Percentiles rank a stretch among this genome's conserved stretches.
phyloP scores from a whole-genome alignment of 768 basidiomycete genomes.

The Mycena amicta region DNA sequence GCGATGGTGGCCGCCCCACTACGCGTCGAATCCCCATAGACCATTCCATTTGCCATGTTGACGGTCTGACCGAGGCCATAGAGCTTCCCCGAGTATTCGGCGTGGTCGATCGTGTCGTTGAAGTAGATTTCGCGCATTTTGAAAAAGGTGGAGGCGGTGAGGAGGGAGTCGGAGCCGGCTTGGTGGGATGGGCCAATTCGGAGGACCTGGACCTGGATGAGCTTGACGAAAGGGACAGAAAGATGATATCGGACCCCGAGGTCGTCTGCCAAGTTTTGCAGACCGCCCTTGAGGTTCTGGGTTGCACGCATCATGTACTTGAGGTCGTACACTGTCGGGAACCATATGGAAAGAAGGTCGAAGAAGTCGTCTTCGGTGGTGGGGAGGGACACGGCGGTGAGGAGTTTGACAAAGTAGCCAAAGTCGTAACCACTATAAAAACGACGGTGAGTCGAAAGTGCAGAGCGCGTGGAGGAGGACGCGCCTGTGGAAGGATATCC shows the following conservation, averaged over 20 bases:
- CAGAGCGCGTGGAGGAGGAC: constrained; percentile 28
- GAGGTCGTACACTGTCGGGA: constrained; percentile 96
- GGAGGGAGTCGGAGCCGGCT: constrained; percentile 94
- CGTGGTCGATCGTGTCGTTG: constrained; percentile 83
- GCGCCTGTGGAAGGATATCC: constrained; percentile 98
- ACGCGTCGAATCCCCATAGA: constrained; percentile 45
- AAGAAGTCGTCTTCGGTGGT: constrained; percentile 90
- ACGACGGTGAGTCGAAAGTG: constrained; percentile 5
- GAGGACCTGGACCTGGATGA: constrained; percentile 58
- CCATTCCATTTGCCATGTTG: constrained; percentile 59
- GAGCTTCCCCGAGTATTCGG: constrained; percentile 78
- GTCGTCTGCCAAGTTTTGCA: constrained; percentile 96
- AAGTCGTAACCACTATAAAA: constrained; percentile 91
- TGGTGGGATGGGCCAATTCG: constrained; percentile 92
- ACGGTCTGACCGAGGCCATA: constrained; percentile 86
- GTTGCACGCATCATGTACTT: constrained; percentile 92
- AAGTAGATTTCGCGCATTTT: constrained; percentile 94
- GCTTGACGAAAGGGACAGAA: constrained; percentile 4
- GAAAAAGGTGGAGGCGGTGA: constrained; percentile 95
- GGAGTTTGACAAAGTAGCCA: constrained; percentile 94
- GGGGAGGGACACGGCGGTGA: constrained; percentile 85
- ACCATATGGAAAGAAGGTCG: constrained; percentile 85
- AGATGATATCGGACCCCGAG: constrained; percentile 68
- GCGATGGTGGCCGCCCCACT: constrained; percentile 80
- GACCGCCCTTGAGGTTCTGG: constrained; percentile 82